A percentile compares a stretch with the other conserved stretches of the same genome.
These are phyloP conservation scores for Silybum marianum DNA, from an alignment of 129 eudicot genomes.

Conservation along the genomic window DNA sequence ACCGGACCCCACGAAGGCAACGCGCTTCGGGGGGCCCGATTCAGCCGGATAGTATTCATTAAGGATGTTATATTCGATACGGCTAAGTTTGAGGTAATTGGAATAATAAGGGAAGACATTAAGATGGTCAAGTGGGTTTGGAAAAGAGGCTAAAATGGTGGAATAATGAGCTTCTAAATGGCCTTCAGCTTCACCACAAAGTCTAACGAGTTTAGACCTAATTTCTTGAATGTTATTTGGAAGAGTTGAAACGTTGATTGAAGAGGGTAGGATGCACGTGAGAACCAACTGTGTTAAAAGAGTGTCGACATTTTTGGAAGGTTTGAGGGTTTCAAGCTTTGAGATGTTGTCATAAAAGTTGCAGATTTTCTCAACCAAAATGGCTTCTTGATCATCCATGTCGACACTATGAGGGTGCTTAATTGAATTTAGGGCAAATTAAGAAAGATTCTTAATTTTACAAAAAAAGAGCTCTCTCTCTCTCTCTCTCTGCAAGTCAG, in stretches of 20 bases:
- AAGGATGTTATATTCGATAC: constrained; percentile 64
- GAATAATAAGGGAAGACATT: constrained; percentile 68
- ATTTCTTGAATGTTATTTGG: constrained; percentile 55
- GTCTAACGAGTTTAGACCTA: constrained; percentile 61
- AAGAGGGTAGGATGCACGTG: constrained; percentile 70
- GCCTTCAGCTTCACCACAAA: constrained; percentile 83
- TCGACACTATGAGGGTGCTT: constrained; percentile 61
- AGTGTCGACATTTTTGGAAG: constrained; percentile 75
- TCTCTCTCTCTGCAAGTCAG: constrained; percentile 17
- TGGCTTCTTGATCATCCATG: constrained; percentile 65
- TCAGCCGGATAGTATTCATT: constrained; percentile 27
- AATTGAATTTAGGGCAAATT: constrained; percentile 6
- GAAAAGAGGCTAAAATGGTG: constrained; percentile 50
- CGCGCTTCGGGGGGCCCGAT: constrained; percentile 28
- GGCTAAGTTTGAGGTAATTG: constrained; percentile 79
- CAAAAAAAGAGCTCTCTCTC: background rate
- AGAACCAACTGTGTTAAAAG: constrained; percentile 75
- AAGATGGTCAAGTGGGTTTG: constrained; percentile 65
- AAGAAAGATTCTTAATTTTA: constrained; percentile 5
- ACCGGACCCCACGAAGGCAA: constrained; percentile 92
- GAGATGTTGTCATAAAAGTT: constrained; percentile 73
- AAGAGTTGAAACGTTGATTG: constrained; percentile 62
- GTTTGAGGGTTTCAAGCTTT: constrained; percentile 71
- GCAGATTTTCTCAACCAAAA: constrained; percentile 56
- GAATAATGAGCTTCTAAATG: constrained; percentile 72